These are phyloP conservation scores for Gamsiella multidivaricata DNA, from an alignment of 192 early-diverging fungal species.

Conservation along the genomic window DNA sequence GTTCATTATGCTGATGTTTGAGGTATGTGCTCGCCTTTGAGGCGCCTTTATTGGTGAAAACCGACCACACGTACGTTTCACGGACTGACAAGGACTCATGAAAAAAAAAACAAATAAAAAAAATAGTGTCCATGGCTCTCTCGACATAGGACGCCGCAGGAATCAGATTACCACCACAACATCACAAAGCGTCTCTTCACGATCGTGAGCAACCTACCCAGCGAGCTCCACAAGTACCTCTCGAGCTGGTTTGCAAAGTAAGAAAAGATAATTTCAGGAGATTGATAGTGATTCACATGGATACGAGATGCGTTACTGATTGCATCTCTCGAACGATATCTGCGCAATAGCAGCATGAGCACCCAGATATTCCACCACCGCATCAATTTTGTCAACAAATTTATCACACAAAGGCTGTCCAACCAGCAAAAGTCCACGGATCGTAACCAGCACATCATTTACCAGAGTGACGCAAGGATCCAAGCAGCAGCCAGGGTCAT, in stretches of 20 bases:
- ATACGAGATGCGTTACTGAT: no score
- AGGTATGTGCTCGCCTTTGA: constrained; percentile 59
- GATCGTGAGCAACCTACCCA: constrained; percentile 82
- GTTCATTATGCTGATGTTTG: constrained; percentile 87
- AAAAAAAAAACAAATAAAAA: neutral
- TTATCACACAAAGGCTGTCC: constrained; percentile 84
- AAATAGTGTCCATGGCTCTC: constrained; percentile 83
- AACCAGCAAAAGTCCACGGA: constrained; percentile 65
- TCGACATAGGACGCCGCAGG: constrained; percentile 79
- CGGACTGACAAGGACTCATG: no score
- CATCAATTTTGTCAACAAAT: constrained; percentile 86
- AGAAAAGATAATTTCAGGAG: neutral
- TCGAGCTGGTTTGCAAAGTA: constrained; percentile 87
- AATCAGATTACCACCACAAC: constrained; percentile 87
- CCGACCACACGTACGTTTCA: no score
- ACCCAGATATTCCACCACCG: constrained; percentile 72
- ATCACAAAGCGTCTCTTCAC: constrained; percentile 85
- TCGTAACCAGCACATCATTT: constrained; percentile 56
- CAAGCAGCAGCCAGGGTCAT: constrained; percentile 87
- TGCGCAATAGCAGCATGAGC: constrained; percentile 57
- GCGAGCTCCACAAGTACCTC: constrained; percentile 87
- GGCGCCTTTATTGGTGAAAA: neutral
- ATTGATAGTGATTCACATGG: no score
- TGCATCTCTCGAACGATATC: neutral
- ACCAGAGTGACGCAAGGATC: constrained; percentile 89